These are phyloP conservation scores for Sugiyamaella americana DNA, from an alignment of 805 yeast species.

Conservation along the genomic window DNA sequence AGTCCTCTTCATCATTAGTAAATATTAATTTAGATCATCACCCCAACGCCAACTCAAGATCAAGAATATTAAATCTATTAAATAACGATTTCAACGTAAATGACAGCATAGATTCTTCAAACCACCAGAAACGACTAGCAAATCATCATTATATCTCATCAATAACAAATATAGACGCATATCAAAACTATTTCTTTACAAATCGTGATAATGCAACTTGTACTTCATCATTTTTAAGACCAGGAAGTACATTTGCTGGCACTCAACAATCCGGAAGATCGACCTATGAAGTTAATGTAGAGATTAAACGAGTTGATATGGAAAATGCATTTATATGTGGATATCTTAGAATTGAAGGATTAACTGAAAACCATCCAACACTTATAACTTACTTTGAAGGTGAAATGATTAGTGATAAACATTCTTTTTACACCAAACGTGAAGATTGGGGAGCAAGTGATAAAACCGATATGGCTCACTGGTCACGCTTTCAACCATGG, in stretches of 20 bases:
- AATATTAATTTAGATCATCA: background rate
- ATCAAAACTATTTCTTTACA: slow-evolving; percentile 3
- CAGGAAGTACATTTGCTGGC: slow-evolving; percentile 59
- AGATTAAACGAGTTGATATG: slow-evolving; percentile 63
- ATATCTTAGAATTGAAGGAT: slow-evolving; percentile 54
- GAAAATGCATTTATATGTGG: slow-evolving; percentile 49
- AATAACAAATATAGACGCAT: slow-evolving; percentile 3
- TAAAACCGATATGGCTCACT: slow-evolving; percentile 58
- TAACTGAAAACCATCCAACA: slow-evolving; percentile 55
- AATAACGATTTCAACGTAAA: background rate
- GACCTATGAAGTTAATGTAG: slow-evolving; percentile 62
- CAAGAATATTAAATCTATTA: no score
- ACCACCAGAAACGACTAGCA: background rate
- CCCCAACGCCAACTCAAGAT: no score
- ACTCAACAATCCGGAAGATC: slow-evolving; percentile 64
- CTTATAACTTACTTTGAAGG: slow-evolving; percentile 69
- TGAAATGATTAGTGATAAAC: slow-evolving; percentile 56
- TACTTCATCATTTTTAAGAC: slow-evolving; percentile 36
- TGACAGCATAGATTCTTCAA: background rate
- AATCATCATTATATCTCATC: background rate
- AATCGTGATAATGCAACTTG: background rate
- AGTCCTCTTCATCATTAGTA: background rate
- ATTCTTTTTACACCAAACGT: slow-evolving; percentile 54
- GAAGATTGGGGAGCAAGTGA: slow-evolving; percentile 56
- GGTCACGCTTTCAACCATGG: slow-evolving; percentile 54